Conservation (phyloP, 1,139 yeast species). For the Tardiomyces depauwii region DNA sequence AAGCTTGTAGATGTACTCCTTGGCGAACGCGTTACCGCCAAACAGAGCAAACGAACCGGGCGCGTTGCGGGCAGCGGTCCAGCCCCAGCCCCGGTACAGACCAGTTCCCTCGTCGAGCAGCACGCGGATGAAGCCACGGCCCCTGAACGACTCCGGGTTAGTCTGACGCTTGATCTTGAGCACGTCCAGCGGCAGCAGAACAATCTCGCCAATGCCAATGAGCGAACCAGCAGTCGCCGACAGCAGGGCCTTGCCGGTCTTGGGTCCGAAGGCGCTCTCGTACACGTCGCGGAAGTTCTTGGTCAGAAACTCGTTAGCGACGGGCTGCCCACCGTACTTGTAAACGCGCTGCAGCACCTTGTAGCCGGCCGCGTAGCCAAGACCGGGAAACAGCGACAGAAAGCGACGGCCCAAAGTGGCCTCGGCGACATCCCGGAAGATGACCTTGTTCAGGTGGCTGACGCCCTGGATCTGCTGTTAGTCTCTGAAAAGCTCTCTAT, state of each 20-base stretch:
- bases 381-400: constrained; percentile 88
- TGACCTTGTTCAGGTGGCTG: constrained; percentile 66
- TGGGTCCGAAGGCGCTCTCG: constrained; percentile 74
- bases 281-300: constrained; percentile 59
- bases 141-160: constrained; percentile 95
- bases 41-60: constrained; percentile 97
- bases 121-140: constrained; percentile 87
- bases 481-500: constrained; percentile 4
- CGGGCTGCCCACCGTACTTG: constrained; percentile 99
- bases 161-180: constrained; percentile 98
- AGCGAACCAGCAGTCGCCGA: constrained; percentile 97
- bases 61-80: constrained; percentile 99
- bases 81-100: constrained; percentile 97
- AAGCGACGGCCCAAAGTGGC: constrained; percentile 62
- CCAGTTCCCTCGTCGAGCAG: constrained; percentile 86
- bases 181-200: constrained; percentile 88
- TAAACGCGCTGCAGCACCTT: constrained; percentile 95
- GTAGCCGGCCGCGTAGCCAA: constrained; percentile 97
- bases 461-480: constrained; percentile 36
- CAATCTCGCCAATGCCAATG: constrained; percentile 97
- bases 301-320: constrained; percentile 85
- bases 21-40: constrained; percentile 98
- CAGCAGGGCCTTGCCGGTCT: constrained; percentile 92
- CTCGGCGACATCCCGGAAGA: constrained; percentile 73
- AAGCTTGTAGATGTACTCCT: constrained; percentile 84